phyloP scores from a whole-genome alignment of 371 early-diverging fungal genomes.

The Rhizopus delemar region DNA sequence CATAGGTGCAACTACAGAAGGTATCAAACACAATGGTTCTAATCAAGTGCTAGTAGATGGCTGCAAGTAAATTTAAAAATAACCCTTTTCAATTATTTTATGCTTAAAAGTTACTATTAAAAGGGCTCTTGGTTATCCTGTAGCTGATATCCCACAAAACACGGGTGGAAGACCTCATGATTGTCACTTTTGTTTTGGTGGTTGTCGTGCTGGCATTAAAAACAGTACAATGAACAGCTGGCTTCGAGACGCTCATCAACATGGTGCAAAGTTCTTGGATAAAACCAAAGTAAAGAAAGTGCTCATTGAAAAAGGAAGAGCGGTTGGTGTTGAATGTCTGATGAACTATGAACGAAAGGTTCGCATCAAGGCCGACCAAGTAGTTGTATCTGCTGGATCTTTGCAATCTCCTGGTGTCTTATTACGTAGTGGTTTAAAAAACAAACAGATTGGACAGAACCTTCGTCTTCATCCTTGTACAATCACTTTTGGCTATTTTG shows the following conservation, averaged over 20 bases:
- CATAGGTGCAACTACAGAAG: constrained; percentile 56
- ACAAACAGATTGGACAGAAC: constrained; percentile 66
- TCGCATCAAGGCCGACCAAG: constrained; percentile 42
- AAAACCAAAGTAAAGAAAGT: constrained; percentile 57
- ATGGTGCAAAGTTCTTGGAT: constrained; percentile 63
- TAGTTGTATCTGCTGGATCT: constrained; percentile 66
- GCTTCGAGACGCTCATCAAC: constrained; percentile 64
- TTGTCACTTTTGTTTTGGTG: constrained; percentile 69
- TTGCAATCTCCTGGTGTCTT: constrained; percentile 67
- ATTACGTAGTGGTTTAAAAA: constrained; percentile 61
- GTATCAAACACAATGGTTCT: constrained; percentile 60
- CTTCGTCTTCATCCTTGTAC: constrained; percentile 46
- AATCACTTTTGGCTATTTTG: constrained; percentile 48
- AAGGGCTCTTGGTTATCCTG: constrained; percentile 60
- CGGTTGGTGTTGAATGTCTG: constrained; percentile 51
- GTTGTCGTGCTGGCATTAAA: constrained; percentile 71
- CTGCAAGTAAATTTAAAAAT: constrained; percentile 41
- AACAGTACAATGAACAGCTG: constrained; percentile 66
- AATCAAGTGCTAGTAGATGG: constrained; percentile 69
- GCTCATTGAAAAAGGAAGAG: constrained; percentile 45
- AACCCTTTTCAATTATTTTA: not conserved
- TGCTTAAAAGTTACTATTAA: constrained; percentile 18
- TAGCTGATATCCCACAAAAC: constrained; percentile 67
- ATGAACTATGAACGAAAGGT: constrained; percentile 10
- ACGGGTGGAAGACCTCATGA: constrained; percentile 59